Base-by-base conservation (phyloP, 192 early-diverging fungal species). In the Jimgerdemannia flammicorona region DNA sequence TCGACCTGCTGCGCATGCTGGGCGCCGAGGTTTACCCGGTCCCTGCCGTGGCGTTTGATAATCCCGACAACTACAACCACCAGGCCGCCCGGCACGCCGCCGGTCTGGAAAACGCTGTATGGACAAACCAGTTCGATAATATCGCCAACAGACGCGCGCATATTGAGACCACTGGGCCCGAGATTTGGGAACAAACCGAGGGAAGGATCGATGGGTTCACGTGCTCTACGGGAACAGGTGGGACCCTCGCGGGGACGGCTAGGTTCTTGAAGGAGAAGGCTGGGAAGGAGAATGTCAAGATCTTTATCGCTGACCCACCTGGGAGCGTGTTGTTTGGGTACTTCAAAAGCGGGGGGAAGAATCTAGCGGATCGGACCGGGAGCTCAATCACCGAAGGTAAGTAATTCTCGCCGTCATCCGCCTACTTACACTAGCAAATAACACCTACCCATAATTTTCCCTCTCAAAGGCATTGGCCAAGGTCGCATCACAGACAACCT, bases 41-140 rank as follows among this genome's bases (percentile, higher is more conserved):
- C 40, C 95, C 96, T 17, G 95, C 95, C 4, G 95, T 95, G 4
- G 90, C 96, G 3, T 96, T 94, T 74, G 95, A 95, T 39, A 91
- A 98, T 78, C 93, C 97, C 2, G 80, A 90, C 63, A 97, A 98
- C 85, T 98, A 96, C 85, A 98, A 97, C 84, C 96, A 97, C 79
- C 95, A 97, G 77, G 97, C 96, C 17, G 83, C 80, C 69, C 86
- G 94, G 41, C 92, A 89, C 78, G 96, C 96, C n/a, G 89, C 93
- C 73, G 78, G 84, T 1, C 73, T 93, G 14, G 78, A 87, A 14
- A 96, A 96, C 78, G 96, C 95, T 14, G 95, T 95, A 29, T 98
- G 95, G 95, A 97, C 97, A 8, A 95, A 98, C 81, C 97, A 98
- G 77, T 98, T 98, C 76, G 97, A 98, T 79, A 97, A 97, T 82